Percentiles rank a stretch among this genome's conserved stretches.
phyloP scores from a whole-genome alignment of 139 green algal genomes.

The Ulvella scutata region DNA sequence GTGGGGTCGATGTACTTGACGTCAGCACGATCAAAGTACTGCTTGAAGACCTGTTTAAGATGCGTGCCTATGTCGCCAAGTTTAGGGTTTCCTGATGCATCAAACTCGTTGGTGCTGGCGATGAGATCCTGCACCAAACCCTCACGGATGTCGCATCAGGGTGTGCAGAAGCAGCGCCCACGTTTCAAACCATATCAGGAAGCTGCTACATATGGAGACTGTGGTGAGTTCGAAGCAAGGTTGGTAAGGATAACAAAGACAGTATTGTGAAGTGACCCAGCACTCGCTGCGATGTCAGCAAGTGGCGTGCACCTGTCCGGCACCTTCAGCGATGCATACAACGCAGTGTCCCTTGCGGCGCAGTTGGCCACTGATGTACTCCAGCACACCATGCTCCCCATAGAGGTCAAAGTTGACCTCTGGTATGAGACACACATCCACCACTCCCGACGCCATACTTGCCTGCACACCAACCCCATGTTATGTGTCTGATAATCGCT shows the following conservation, averaged over 20 bases:
- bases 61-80: conserved; percentile 31
- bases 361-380: conserved; percentile 63
- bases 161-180: too few relatives aligned
- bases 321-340: conserved; percentile 50
- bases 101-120: conserved; percentile 9
- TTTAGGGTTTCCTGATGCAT: conserved; percentile 48
- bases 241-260: too few relatives aligned
- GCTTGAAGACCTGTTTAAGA: conserved; percentile 22
- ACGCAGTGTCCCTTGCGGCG: conserved; percentile 61
- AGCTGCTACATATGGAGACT: too few relatives aligned
- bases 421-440: conserved; percentile 86
- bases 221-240: too few relatives aligned
- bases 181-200: too few relatives aligned
- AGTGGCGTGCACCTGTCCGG: conserved; percentile 11
- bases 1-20: conserved; percentile 77
- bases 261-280: too few relatives aligned
- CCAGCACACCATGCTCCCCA: conserved; percentile 58
- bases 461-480: conserved; percentile 5
- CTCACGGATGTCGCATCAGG: background rate
- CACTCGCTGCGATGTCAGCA: too few relatives aligned
- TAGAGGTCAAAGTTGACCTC: conserved; percentile 79
- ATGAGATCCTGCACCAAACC: background rate
- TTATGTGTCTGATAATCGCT: background rate
- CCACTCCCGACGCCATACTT: conserved; percentile 22
- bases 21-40: conserved; percentile 24